Conservation (phyloP, 2,329 filamentous ascomycete species). For the Aspergillus brunneoviolaceus region DNA sequence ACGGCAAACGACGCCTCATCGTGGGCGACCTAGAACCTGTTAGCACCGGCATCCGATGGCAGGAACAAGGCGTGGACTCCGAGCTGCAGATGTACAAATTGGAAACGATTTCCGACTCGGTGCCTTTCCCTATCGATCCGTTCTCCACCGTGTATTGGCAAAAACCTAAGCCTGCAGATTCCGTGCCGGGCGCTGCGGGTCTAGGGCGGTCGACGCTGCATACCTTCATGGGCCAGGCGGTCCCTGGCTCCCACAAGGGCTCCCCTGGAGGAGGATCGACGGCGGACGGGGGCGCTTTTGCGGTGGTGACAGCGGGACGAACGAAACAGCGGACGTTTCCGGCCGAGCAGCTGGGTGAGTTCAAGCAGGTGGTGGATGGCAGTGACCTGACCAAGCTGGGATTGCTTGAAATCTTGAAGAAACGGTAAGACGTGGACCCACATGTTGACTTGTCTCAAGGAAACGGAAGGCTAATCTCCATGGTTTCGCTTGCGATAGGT, state of each 20-base stretch:
- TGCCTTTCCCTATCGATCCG: conserved; percentile 70
- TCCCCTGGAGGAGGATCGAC: conserved; percentile 8
- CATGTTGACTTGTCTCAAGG: not conserved
- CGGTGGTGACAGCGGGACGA: conserved; percentile 22
- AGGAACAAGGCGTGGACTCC: conserved; percentile 53
- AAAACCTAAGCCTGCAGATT: conserved; percentile 29
- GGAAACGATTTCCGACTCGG: conserved; percentile 65
- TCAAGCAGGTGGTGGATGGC: conserved; percentile 69
- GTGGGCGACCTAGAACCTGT: conserved; percentile 71
- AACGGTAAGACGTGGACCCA: conserved; percentile 50
- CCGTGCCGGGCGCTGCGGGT: conserved; percentile 17
- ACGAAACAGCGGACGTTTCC: conserved; percentile 50
- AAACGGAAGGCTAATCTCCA: conserved; percentile 7
- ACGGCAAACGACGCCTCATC: conserved; percentile 57
- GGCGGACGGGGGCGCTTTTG: conserved; percentile 15
- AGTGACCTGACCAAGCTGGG: conserved; percentile 72
- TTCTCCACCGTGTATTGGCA: conserved; percentile 82
- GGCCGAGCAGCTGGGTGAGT: conserved; percentile 61
- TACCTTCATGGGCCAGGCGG: conserved; percentile 22
- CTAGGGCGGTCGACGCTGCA: conserved; percentile 22
- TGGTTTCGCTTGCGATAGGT: conserved; percentile 43
- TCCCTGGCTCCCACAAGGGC: conserved; percentile 4
- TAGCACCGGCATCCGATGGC: conserved; percentile 81
- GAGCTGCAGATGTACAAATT: conserved; percentile 65
- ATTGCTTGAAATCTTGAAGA: conserved; percentile 72